These are phyloP conservation scores for Hyaloperonospora brassicae DNA, from an alignment of 352 stramenopile genomes.

Conservation along the genomic window DNA sequence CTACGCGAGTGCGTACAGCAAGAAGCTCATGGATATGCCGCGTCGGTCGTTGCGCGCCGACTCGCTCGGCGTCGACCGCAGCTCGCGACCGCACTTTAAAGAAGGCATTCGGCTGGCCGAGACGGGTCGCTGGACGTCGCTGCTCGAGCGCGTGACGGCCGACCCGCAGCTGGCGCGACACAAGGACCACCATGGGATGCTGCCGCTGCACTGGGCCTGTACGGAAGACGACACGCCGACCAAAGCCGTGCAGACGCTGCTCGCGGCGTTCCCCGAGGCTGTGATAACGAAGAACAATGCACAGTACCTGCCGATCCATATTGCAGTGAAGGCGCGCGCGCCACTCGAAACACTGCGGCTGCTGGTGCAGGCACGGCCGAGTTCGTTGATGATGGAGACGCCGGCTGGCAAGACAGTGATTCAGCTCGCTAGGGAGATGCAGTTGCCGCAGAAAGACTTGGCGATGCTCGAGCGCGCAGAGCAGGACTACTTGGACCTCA, in stretches of 20 bases:
- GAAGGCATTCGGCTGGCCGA: conserved; percentile 74
- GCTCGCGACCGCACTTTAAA: conserved; percentile 59
- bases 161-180: conserved; percentile 65
- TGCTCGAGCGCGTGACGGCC: conserved; percentile 46
- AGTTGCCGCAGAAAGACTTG: conserved; percentile 36
- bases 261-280: conserved; percentile 64
- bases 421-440: conserved; percentile 52
- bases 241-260: conserved; percentile 47
- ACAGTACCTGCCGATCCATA: conserved; percentile 77
- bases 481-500: conserved; percentile 59
- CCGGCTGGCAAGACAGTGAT: conserved; percentile 64
- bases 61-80: conserved; percentile 30
- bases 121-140: conserved; percentile 68
- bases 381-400: conserved; percentile 61
- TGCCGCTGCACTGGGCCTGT: conserved; percentile 78
- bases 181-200: conserved; percentile 79
- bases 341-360: conserved; percentile 43
- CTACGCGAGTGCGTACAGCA: conserved; percentile 7
- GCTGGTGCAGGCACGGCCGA: conserved; percentile 57
- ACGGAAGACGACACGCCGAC: conserved; percentile 70
- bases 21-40: conserved; percentile 9
- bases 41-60: conserved; percentile 16
- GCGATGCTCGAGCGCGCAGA: conserved; percentile 62
- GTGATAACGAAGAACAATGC: conserved; percentile 78
- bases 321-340: conserved; percentile 58